Percentiles rank a stretch among this genome's conserved stretches.
These are phyloP conservation scores for Paraleonurus japonicus DNA, from an alignment of 257 asterid genomes.

Conservation along the genomic window DNA sequence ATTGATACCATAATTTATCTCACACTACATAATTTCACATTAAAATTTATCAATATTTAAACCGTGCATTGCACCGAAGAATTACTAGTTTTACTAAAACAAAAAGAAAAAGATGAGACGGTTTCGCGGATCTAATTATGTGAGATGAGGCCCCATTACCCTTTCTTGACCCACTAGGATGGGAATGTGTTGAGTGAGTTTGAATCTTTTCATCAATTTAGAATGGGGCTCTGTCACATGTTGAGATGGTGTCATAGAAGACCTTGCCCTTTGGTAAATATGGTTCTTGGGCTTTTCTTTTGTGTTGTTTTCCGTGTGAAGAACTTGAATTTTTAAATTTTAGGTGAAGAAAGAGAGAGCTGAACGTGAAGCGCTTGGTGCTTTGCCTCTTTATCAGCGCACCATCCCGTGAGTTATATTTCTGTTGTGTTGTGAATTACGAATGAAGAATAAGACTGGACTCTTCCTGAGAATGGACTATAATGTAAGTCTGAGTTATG, in stretches of 20 bases:
- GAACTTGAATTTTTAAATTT: neutral
- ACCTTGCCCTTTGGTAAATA: neutral
- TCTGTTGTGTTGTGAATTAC: constrained; percentile 11
- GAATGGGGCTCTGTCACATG: too few species aligned
- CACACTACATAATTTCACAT: neutral
- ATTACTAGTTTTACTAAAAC: neutral
- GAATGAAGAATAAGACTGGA: constrained; percentile 18
- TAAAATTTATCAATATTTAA: too few species aligned
- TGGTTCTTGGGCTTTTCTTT: neutral
- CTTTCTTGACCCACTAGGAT: neutral
- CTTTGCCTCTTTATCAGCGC: constrained; percentile 93
- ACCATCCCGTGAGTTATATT: constrained; percentile 55
- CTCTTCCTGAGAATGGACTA: constrained; percentile 17
- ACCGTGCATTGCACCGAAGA: too few species aligned
- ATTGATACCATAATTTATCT: too few species aligned
- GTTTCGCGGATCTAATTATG: neutral
- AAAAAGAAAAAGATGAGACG: neutral
- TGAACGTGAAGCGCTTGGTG: constrained; percentile 94
- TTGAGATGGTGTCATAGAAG: neutral
- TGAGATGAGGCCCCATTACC: neutral
- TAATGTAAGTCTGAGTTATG: constrained; percentile 16
- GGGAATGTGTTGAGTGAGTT: neutral
- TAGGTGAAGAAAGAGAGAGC: constrained; percentile 88
- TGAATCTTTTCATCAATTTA: neutral
- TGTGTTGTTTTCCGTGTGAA: neutral